Evolutionary conservation across 139 green algal genomes (phyloP), one percentile per base, ranked within the genome.

Genomic region (Closterium sp.): DNA sequence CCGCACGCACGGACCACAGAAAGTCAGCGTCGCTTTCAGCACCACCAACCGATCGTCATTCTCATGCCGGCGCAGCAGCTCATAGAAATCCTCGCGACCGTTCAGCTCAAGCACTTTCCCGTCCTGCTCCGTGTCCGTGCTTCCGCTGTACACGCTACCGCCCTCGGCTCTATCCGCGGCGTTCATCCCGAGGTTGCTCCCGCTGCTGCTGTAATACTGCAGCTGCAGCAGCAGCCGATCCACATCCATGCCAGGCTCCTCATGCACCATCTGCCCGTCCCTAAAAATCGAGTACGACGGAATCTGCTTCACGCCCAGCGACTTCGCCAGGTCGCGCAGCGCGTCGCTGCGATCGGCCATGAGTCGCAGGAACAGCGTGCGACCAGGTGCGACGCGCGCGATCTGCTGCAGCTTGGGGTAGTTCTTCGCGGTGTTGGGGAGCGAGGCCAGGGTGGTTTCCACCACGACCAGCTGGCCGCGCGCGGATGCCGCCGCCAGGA

Each of bases 191-290:
- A 31, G 85, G 27, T 87, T 17, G 28, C 10, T 87, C 85, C 31
- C 91, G 22, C 24, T 92, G 70, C n/a, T 91, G 32, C 32, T 87
- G 84, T 92, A 92, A 32, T 92, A 92, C 17, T 91, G 79, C 70
- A 92, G 85, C 11, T 92, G 29, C 22, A 28, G 85, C 24, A 34
- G n/a, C n/a, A 92, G 73, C 19, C 70, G 9, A 31, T 92, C 90
- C 32, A 27, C 90, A 0, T 91, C 27, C n/a, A 92, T 92, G 32
- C 90, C 89, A 21, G 70, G 13, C 73, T 90, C 31, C 73, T 87
- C 73, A 38, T 91, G 89, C 32, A 91, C 38, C 70, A 88, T 31
- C n/a, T 88, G 29, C 22, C 70, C 73, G 38, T 90, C 31, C 31
- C 73, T 90, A 38, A 73, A 91, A 27, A 91, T 89, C 28, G 30